Evolutionary conservation across 176 grass and related monocot genomes (phyloP).

Genomic region (Eleusine coracana): DNA sequence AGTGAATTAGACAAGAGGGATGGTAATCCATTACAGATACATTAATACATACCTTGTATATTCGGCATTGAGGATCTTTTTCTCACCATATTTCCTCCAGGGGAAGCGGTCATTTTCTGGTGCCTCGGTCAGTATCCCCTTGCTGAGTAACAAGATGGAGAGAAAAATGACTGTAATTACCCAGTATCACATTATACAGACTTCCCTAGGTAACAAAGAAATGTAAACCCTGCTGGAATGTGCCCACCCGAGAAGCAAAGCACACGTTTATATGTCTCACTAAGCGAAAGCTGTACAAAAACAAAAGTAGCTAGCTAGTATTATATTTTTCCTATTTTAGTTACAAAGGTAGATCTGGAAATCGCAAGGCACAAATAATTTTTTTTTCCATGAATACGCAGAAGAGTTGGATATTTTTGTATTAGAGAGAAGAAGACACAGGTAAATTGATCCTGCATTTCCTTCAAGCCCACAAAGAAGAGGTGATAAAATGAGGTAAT

Average conservation of each 20-base stretch:
- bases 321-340: background rate
- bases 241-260: background rate
- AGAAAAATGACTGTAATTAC: background rate
- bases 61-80: slow-evolving; percentile 43
- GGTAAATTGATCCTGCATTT: no score
- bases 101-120: slow-evolving; percentile 50
- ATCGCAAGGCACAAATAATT: background rate
- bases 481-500: no score
- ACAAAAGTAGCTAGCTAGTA: slow-evolving; percentile 8
- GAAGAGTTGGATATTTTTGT: no score
- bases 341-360: slow-evolving; percentile 9
- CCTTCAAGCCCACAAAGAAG: no score
- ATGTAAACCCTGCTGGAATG: background rate
- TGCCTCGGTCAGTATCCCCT: slow-evolving; percentile 19
- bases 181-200: background rate
- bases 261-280: no score
- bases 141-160: slow-evolving; percentile 21
- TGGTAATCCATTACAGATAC: no score
- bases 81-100: slow-evolving; percentile 64
- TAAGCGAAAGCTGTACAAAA: background rate
- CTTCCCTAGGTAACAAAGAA: slow-evolving; percentile 11
- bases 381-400: no score
- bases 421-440: background rate
- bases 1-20: no score
- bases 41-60: slow-evolving; percentile 38